Base-by-base conservation (phyloP, 108 stramenopile species). In the Epipyxis sp. region DNA sequence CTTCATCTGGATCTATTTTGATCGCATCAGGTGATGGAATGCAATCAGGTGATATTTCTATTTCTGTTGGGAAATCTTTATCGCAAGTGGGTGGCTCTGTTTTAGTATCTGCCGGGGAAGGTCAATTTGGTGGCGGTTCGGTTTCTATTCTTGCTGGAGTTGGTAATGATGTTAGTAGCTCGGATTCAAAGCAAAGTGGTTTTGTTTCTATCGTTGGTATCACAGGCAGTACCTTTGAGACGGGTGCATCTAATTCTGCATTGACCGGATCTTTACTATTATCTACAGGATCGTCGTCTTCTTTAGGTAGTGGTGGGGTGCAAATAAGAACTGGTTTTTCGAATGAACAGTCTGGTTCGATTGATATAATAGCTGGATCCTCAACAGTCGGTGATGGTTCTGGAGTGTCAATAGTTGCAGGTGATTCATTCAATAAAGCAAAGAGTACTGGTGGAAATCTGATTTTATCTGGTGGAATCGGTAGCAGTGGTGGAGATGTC, bases 111-210 rank as follows among this genome's bases (percentile, higher is more conserved):
- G 71, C 41, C 6, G 71, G 42, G 13, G 71, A 27, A 39, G 71
- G 32, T 74, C 42, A 13, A 13, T 20, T 13, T 6, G 65, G 65
- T 67, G 65, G 65, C 65, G 65, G 20, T 67, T 6, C 20, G 65
- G 65, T 13, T 67, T 13, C 20, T 43, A 13, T 20, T 20, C 6
- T 6, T 42, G 65, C 13, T 6, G 37, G 6, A 20, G 42, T 6
- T 67, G 65, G 42, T 42, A 6, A 13, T 67, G 65, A 43, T 67
- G 42, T 20, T 67, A 43, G 54, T 57, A 57, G 54, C 54, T 57
- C 54, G 25, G 54, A 57, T 57, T n/a, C n/a, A n/a, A n/a, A n/a
- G n/a, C 54, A n/a, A n/a, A n/a, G 54, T 57, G 54, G 54, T 57
- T 57, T 20, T 39, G 42, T 20, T 67, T 20, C 41, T 43, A 67